Evolutionary conservation across 2,329 filamentous ascomycete species (phyloP).

Genomic region (Nannizzia gypsea): DNA sequence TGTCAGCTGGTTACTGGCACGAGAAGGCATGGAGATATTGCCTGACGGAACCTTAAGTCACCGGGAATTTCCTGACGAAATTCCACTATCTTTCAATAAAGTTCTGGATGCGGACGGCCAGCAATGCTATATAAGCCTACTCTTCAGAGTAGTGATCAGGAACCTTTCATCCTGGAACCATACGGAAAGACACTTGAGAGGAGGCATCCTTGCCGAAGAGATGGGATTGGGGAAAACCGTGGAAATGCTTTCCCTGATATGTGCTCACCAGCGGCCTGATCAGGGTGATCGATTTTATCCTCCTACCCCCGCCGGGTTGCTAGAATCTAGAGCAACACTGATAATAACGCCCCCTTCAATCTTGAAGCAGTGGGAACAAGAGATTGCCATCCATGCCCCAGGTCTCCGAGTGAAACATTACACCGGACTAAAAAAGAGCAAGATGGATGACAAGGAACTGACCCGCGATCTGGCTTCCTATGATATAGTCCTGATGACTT

Average conservation of each 20-base stretch:
- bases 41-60: conserved; percentile 23
- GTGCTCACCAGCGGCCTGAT: conserved; percentile 25
- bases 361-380: conserved; percentile 51
- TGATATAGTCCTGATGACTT: conserved; percentile 53
- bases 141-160: conserved; percentile 30
- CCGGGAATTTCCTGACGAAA: conserved; percentile 6
- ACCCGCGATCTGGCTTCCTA: conserved; percentile 36
- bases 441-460: conserved; percentile 28
- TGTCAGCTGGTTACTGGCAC: conserved; percentile 35
- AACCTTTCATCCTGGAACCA: conserved; percentile 26
- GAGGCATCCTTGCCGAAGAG: conserved; percentile 40
- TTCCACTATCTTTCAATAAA: conserved; percentile 31
- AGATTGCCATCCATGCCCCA: conserved; percentile 48
- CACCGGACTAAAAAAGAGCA: conserved; percentile 38
- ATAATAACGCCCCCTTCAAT: conserved; percentile 53
- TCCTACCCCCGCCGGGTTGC: conserved; percentile 19
- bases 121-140: conserved; percentile 31
- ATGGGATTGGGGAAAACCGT: conserved; percentile 43
- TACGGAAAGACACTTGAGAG: conserved; percentile 23
- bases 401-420: conserved; percentile 46
- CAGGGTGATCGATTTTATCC: conserved; percentile 12
- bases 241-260: conserved; percentile 38
- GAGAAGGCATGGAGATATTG: conserved; percentile 31
- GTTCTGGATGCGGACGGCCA: conserved; percentile 29
- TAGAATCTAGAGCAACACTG: conserved; percentile 43